A percentile compares a stretch with the other conserved stretches of the same genome.
These are phyloP conservation scores for Podospora tetraspora DNA, from an alignment of 495 filamentous ascomycete species.

Conservation along the genomic window DNA sequence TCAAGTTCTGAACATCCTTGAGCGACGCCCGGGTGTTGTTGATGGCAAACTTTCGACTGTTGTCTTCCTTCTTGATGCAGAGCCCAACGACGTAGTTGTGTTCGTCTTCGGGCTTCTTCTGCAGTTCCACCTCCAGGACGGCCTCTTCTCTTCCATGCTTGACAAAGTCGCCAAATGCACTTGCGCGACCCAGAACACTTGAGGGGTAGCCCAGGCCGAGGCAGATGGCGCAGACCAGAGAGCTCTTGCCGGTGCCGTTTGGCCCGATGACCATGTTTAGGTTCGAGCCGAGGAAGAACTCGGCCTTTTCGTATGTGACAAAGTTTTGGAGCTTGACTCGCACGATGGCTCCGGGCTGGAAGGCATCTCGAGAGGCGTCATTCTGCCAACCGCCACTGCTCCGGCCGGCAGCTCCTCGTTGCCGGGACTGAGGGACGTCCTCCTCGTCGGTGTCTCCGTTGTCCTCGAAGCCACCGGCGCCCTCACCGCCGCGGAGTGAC, in stretches of 20 bases:
- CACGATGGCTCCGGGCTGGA: slow-evolving; percentile 83
- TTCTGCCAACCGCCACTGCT: slow-evolving; percentile 3
- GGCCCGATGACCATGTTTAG: slow-evolving; percentile 99
- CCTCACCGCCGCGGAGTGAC: slow-evolving; percentile 16
- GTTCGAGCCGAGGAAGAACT: slow-evolving; percentile 84
- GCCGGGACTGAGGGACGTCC: slow-evolving; percentile 10
- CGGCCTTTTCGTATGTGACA: slow-evolving; percentile 87
- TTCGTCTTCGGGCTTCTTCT: slow-evolving; percentile 42
- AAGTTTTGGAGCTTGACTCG: slow-evolving; percentile 85
- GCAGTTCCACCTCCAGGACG: slow-evolving; percentile 84
- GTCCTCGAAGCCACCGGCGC: slow-evolving; percentile 2
- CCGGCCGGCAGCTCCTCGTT: slow-evolving; percentile 12
- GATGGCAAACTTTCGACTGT: slow-evolving; percentile 67
- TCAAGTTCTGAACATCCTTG: slow-evolving; percentile 58
- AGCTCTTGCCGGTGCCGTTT: slow-evolving; percentile 97
- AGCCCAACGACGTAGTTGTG: slow-evolving; percentile 69
- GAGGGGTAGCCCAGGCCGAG: slow-evolving; percentile 82
- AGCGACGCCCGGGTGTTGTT: slow-evolving; percentile 55
- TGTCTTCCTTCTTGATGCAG: slow-evolving; percentile 73
- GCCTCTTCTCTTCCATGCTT: slow-evolving; percentile 80
- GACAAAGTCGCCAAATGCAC: slow-evolving; percentile 81
- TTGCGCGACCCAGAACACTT: slow-evolving; percentile 80
- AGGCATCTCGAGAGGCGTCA: slow-evolving; percentile 21
- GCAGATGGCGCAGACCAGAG: slow-evolving; percentile 95
- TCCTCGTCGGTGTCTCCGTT: slow-evolving; percentile 10